Evolutionary conservation across 192 early-diverging fungal species (phyloP), one percentile per base, ranked within the genome.

Genomic region (Linnemannia hyalina): DNA sequence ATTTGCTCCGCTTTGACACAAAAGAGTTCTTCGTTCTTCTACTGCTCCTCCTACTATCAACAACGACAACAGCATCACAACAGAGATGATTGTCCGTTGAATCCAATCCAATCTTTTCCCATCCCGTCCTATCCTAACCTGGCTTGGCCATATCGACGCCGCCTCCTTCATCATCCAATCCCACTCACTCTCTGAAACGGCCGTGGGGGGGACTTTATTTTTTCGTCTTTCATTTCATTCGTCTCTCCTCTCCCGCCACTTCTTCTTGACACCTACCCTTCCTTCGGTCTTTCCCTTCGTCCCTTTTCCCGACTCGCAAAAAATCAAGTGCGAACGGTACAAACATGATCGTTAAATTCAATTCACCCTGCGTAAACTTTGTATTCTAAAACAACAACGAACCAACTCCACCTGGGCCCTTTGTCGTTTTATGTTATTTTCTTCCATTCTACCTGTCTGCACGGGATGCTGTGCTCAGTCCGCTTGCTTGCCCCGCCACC

Each of bases 391-490:
- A 60, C 22, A 35, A 35, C 35, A 35, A 35, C 35, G 0, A 35
- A 0, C 35, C 35, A 35, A 35, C 35, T 35, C 35, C 35, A 35
- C 35, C 35, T 35, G 35, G 35, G 35, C 35, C 35, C 35, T 35
- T 63, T 9, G 60, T 26, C 1, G 60, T 29, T 65, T 7, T 15
- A 2, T 46, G 9, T 46, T 46, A 13, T 35, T 46, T 32, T 13
- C 13, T 32, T 32, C n/a, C 6, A 9, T 23, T 23, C 55, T 26
- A 1, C 4, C 23, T 57, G 49, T n/a, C 29, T 65, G 60, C 60
- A 65, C 60, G 60, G 57, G n/a, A 65, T 65, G 32, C 32, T 76
- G 54, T 76, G 35, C 74, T 52, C 29, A 35, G 55, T 42, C 18
- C 52, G 47, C 52, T 76, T 76, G 32, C 49, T 36, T 60, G 54